phyloP scores from a whole-genome alignment of 179 eudicot genomes.

The Vitellaria paradoxa region DNA sequence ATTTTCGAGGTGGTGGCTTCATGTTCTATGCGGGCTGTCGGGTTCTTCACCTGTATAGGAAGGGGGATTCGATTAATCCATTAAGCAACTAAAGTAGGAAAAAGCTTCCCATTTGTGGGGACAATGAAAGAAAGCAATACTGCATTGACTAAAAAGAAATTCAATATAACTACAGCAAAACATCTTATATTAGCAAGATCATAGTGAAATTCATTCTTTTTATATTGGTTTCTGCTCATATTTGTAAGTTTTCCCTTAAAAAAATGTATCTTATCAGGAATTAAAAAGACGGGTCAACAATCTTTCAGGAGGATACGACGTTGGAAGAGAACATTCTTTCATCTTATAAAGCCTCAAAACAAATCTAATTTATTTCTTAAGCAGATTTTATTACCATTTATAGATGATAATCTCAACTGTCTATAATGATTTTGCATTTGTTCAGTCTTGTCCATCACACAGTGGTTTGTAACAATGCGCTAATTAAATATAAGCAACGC shows the following conservation, averaged over 20 bases:
- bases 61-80: constrained; percentile 6
- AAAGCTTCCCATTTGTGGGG: not conserved
- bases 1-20: constrained; percentile 98
- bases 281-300: not conserved
- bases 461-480: not conserved
- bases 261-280: not conserved
- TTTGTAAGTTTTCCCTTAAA: too few species aligned
- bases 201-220: not conserved
- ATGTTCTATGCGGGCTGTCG: constrained; percentile 72
- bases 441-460: not conserved
- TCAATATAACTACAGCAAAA: not conserved
- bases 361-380: not conserved
- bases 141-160: not conserved
- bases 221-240: not conserved
- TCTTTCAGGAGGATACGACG: not conserved
- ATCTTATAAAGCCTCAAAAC: not conserved
- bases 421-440: not conserved
- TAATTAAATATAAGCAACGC: too few species aligned
- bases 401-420: not conserved
- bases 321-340: not conserved
- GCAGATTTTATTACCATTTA: not conserved
- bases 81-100: not conserved
- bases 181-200: too few species aligned
- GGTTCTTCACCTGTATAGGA: constrained; percentile 63
- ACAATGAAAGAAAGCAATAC: not conserved